These are phyloP conservation scores for Trichoderma sp. DNA, from an alignment of 2,329 filamentous ascomycete species.

Conservation along the genomic window DNA sequence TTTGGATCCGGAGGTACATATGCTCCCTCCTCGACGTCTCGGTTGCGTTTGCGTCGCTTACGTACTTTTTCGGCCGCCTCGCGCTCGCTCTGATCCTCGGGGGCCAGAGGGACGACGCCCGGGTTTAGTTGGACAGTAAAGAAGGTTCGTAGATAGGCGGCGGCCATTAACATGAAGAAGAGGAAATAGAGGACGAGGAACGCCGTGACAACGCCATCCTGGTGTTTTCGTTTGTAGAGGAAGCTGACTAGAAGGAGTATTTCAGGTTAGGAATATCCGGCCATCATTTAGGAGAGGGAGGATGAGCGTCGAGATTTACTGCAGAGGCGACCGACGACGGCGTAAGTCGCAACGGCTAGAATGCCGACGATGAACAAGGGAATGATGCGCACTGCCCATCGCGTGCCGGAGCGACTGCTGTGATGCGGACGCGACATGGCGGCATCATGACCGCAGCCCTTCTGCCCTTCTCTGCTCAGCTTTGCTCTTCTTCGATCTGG, in stretches of 20 bases:
- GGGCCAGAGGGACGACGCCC: slow-evolving; percentile 64
- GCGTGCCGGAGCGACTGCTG: slow-evolving; percentile 32
- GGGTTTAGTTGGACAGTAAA: slow-evolving; percentile 67
- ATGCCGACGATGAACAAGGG: slow-evolving; percentile 66
- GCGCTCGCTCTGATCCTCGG: slow-evolving; percentile 33
- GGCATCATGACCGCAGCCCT: slow-evolving; percentile 29
- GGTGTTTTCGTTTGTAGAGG: slow-evolving; percentile 54
- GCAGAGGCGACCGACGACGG: slow-evolving; percentile 64
- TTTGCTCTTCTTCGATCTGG: not conserved
- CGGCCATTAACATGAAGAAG: slow-evolving; percentile 64
- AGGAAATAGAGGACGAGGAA: slow-evolving; percentile 73
- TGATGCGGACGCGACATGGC: slow-evolving; percentile 33
- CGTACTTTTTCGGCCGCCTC: slow-evolving; percentile 33
- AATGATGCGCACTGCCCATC: slow-evolving; percentile 54
- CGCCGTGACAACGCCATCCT: slow-evolving; percentile 59
- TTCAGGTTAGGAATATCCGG: not conserved
- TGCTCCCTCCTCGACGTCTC: slow-evolving; percentile 30
- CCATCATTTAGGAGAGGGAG: not conserved
- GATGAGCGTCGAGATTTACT: slow-evolving; percentile 47
- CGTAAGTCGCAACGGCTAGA: slow-evolving; percentile 70
- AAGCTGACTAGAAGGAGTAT: slow-evolving; percentile 57
- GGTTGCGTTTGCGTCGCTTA: slow-evolving; percentile 25
- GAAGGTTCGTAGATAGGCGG: slow-evolving; percentile 70
- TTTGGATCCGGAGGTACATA: slow-evolving; percentile 44
- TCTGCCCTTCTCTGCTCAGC: not conserved